A percentile compares a stretch with the other conserved stretches of the same genome.
These are phyloP conservation scores for Lithospermum erythrorhizon DNA, from an alignment of 257 asterid genomes.

Conservation along the genomic window DNA sequence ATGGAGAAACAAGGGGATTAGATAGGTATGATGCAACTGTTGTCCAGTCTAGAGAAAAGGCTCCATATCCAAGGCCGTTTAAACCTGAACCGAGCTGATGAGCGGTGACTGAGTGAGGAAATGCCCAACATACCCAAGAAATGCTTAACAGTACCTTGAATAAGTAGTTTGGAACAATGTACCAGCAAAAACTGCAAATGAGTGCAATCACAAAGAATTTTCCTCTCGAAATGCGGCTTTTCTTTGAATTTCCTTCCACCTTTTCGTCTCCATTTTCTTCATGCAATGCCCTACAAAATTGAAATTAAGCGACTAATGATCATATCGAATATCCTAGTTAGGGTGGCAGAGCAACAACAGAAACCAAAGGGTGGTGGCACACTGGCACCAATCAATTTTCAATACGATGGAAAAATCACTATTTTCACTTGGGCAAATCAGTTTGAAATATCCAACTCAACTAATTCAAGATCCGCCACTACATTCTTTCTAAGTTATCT, in stretches of 20 bases:
- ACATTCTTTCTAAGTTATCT: too few relatives aligned
- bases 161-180: conserved; percentile 49
- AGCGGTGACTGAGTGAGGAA: conserved; percentile 63
- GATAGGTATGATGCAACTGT: conserved; percentile 54
- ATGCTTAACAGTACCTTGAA: conserved; percentile 54
- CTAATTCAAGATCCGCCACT: too few relatives aligned
- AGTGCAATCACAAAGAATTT: conserved; percentile 62
- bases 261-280: conserved; percentile 25
- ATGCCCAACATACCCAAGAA: conserved; percentile 82
- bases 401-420: too few relatives aligned
- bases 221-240: conserved; percentile 29
- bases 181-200: conserved; percentile 59
- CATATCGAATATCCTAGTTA: not conserved
- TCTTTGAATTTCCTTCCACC: not conserved
- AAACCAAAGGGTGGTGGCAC: too few relatives aligned
- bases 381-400: too few relatives aligned
- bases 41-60: conserved; percentile 64
- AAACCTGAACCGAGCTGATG: conserved; percentile 74
- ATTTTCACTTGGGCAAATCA: too few relatives aligned
- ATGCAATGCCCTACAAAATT: conserved; percentile 47
- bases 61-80: conserved; percentile 57
- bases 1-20: conserved; percentile 67
- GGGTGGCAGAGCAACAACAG: too few relatives aligned
- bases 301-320: not conserved
- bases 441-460: too few relatives aligned